Percentiles rank a stretch among this genome's conserved stretches.
Evolutionary conservation across 1,139 yeast species (phyloP).

Genomic region (Blastobotrys apis): DNA sequence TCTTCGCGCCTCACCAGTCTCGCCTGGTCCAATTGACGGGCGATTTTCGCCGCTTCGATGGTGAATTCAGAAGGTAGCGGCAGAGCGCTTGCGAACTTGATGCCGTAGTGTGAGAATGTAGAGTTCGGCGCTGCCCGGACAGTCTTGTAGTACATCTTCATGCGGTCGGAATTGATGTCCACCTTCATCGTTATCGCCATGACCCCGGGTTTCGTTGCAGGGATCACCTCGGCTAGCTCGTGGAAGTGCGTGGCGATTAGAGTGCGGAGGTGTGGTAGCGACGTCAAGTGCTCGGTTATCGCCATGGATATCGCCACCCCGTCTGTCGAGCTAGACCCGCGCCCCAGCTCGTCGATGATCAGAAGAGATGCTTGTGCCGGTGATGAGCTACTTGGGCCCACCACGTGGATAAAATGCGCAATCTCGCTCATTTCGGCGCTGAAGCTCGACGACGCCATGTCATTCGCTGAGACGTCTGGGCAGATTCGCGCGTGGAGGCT

Average conservation of each 20-base stretch:
- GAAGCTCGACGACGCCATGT: slow-evolving; percentile 63
- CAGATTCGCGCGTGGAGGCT: slow-evolving; percentile 48
- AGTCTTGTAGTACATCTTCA: slow-evolving; percentile 8
- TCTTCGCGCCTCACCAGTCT: neutral
- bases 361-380: slow-evolving; percentile 57
- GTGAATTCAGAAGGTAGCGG: slow-evolving; percentile 1
- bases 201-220: neutral
- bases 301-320: slow-evolving; percentile 7
- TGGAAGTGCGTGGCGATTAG: slow-evolving; percentile 3
- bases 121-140: neutral
- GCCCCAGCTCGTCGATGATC: slow-evolving; percentile 59
- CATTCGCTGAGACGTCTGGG: slow-evolving; percentile 63
- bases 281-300: neutral
- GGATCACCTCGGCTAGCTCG: neutral
- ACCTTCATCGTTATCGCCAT: slow-evolving; percentile 3
- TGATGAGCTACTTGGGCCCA: too few relatives aligned
- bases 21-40: neutral
- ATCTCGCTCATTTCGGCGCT: slow-evolving; percentile 71
- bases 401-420: slow-evolving; percentile 48
- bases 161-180: neutral
- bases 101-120: slow-evolving; percentile 3
- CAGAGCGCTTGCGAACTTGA: slow-evolving; percentile 1
- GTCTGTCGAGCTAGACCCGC: slow-evolving; percentile 38
- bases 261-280: neutral
- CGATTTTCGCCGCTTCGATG: neutral